A percentile compares a stretch with the other conserved stretches of the same genome.
Conservation (phyloP, 768 basidiomycete species). For the Mycena alexandri region DNA sequence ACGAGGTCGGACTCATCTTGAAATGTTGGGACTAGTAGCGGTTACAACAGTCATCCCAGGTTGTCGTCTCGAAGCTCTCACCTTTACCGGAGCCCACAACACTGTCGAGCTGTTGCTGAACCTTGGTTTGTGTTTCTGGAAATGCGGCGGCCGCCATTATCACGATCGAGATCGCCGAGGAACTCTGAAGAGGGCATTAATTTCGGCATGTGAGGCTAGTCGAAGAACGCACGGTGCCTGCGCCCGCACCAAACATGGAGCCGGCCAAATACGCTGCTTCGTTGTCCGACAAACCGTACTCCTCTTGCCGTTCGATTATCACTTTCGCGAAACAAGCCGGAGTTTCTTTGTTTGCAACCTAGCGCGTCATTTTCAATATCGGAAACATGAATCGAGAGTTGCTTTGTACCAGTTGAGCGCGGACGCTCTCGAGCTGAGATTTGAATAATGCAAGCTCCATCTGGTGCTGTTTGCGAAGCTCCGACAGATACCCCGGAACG, state of each 20-base stretch:
- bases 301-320: constrained; percentile 66
- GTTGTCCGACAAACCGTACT: constrained; percentile 65
- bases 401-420: constrained; percentile 55
- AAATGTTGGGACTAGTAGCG: constrained; percentile 51
- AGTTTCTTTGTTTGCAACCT: constrained; percentile 48
- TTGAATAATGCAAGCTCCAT: constrained; percentile 71
- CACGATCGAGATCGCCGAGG: constrained; percentile 66
- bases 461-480: constrained; percentile 66
- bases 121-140: constrained; percentile 62
- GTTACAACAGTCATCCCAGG: not conserved
- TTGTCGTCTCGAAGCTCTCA: constrained; percentile 31
- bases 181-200: constrained; percentile 48
- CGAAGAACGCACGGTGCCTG: constrained; percentile 59
- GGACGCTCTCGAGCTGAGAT: constrained; percentile 61
- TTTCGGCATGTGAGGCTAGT: not conserved
- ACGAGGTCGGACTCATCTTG: constrained; percentile 58
- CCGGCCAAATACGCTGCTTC: constrained; percentile 76
- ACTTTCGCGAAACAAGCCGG: constrained; percentile 68
- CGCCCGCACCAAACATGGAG: constrained; percentile 75
- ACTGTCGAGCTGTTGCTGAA: constrained; percentile 68
- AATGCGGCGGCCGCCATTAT: constrained; percentile 71
- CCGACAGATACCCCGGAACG: constrained; percentile 72
- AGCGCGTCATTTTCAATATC: constrained; percentile 24
- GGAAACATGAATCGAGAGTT: not conserved
- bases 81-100: constrained; percentile 63